These are phyloP conservation scores for Fusarium temperatum DNA, from an alignment of 2,329 filamentous ascomycete species.

Conservation along the genomic window DNA sequence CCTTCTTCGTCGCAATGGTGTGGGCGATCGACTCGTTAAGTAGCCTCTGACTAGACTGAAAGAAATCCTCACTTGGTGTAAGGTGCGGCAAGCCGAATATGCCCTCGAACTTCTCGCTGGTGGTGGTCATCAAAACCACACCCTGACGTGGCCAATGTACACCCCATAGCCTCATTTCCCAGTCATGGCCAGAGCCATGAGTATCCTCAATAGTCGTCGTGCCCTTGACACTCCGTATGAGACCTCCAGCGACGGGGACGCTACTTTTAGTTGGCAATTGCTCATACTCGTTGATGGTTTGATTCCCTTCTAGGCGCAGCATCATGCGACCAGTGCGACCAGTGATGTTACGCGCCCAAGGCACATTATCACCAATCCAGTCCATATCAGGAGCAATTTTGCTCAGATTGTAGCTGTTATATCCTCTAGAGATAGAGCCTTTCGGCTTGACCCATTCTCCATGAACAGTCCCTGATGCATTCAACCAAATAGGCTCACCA, in stretches of 20 bases:
- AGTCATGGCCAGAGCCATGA: conserved; percentile 73
- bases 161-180: conserved; percentile 83
- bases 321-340: conserved; percentile 74
- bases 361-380: conserved; percentile 66
- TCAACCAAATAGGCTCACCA: conserved; percentile 71
- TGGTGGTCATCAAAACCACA: conserved; percentile 82
- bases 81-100: conserved; percentile 91
- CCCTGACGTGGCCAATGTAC: conserved; percentile 88
- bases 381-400: conserved; percentile 70
- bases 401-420: conserved; percentile 69
- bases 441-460: conserved; percentile 77
- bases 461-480: conserved; percentile 78
- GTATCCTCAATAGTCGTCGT: conserved; percentile 77
- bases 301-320: conserved; percentile 69
- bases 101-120: conserved; percentile 93
- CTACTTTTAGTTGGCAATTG: conserved; percentile 48
- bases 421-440: conserved; percentile 56
- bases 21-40: conserved; percentile 77
- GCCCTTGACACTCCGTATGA: conserved; percentile 74
- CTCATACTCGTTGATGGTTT: conserved; percentile 56
- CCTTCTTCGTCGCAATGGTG: conserved; percentile 72
- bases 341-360: conserved; percentile 85
- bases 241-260: conserved; percentile 55
- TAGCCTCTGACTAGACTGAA: conserved; percentile 67
- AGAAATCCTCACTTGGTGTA: conserved; percentile 66